Conservation (phyloP, 164 flowering plant species). For the Houttuynia cordata region DNA sequence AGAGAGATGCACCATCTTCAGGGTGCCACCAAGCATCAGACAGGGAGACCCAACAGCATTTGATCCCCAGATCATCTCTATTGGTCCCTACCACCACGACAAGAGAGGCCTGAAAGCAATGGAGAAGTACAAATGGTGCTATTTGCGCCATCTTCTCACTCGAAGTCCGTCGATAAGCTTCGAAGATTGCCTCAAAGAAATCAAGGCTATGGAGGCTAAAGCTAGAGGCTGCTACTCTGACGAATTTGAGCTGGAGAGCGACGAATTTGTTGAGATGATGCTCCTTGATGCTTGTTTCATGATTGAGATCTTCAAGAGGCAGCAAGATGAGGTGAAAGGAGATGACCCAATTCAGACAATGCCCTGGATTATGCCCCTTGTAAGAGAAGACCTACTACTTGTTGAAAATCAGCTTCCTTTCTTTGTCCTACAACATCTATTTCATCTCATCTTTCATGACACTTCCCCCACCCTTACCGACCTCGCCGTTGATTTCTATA, state of each 20-base stretch:
- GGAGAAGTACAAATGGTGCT: too few species aligned
- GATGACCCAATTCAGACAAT: neutral
- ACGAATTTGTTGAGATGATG: neutral
- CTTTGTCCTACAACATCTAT: neutral
- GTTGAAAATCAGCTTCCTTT: neutral
- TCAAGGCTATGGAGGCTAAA: neutral
- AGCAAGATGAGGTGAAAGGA: neutral
- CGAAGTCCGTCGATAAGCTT: too few species aligned
- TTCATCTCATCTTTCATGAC: neutral
- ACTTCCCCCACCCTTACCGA: neutral
- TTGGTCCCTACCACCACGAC: neutral
- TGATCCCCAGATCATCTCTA: neutral
- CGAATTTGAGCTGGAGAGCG: neutral
- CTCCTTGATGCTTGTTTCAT: neutral
- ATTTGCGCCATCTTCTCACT: too few species aligned
- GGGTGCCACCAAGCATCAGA: neutral
- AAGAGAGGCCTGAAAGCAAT: too few species aligned
- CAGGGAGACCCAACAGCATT: neutral
- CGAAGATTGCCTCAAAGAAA: too few species aligned
- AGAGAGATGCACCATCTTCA: too few species aligned
- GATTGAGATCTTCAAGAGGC: neutral
- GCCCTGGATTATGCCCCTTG: neutral
- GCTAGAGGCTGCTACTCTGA: neutral
- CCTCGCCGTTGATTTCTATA: neutral
- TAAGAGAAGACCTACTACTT: neutral